phyloP scores from a whole-genome alignment of 23 red algal species.

The Gracilaria gracilis region DNA sequence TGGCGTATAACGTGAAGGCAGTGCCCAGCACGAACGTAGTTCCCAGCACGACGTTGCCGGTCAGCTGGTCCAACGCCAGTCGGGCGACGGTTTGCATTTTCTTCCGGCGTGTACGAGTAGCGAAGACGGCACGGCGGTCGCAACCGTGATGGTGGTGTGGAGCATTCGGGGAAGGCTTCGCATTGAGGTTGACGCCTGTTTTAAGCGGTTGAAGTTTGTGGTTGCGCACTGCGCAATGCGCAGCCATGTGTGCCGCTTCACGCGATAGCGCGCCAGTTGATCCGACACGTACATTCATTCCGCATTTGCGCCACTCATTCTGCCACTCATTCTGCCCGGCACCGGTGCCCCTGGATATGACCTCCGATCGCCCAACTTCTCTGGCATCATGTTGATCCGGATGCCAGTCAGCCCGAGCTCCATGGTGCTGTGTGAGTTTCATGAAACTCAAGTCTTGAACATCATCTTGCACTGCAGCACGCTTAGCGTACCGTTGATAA shows the following conservation, averaged over 20 bases:
- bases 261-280: not conserved
- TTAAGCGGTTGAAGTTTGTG: not conserved
- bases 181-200: too few species aligned
- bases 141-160: not conserved
- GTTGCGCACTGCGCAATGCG: not conserved
- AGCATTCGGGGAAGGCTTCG: too few species aligned
- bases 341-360: too few species aligned
- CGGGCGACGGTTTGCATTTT: not conserved
- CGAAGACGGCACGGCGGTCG: not conserved
- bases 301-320: slow-evolving; percentile 22
- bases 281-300: not conserved
- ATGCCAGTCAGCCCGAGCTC: too few species aligned
- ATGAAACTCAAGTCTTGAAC: too few species aligned
- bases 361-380: too few species aligned
- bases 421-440: too few species aligned
- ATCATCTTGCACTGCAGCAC: too few species aligned
- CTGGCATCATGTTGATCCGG: too few species aligned
- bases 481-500: too few species aligned
- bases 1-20: slow-evolving; percentile 15
- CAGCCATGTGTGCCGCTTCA: not conserved
- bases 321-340: not conserved
- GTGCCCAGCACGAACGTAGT: slow-evolving; percentile 48
- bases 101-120: too few species aligned
- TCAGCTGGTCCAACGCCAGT: slow-evolving; percentile 27
- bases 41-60: not conserved